These are phyloP conservation scores for Candida sp. DNA, from an alignment of 1,139 yeast genomes.

Conservation along the genomic window DNA sequence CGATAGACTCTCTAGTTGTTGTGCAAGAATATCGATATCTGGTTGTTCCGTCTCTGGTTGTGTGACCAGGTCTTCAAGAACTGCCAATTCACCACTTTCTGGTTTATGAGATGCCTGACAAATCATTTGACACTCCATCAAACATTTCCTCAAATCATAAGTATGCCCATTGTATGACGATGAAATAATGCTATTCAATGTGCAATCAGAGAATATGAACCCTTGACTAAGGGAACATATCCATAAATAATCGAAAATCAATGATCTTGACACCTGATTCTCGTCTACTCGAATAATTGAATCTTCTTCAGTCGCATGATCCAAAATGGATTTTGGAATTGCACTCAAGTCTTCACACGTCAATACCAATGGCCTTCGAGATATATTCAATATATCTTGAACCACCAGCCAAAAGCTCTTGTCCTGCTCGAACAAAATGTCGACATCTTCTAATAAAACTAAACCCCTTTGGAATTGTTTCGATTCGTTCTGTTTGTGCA, in stretches of 20 bases:
- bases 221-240: conserved; percentile 38
- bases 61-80: neutral
- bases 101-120: conserved; percentile 28
- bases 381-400: conserved; percentile 56
- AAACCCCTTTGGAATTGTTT: conserved; percentile 57
- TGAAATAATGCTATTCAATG: conserved; percentile 30
- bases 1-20: conserved; percentile 32
- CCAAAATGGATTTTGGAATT: conserved; percentile 53
- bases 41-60: neutral
- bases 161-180: conserved; percentile 16
- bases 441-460: conserved; percentile 83
- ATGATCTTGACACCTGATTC: conserved; percentile 16
- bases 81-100: neutral
- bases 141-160: conserved; percentile 53
- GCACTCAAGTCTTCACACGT: conserved; percentile 60
- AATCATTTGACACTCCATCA: conserved; percentile 55
- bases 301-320: conserved; percentile 40
- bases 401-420: conserved; percentile 78
- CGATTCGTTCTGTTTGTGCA: conserved; percentile 44
- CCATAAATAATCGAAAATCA: conserved; percentile 33
- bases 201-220: conserved; percentile 26
- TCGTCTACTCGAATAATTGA: conserved; percentile 28
- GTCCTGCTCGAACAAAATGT: conserved; percentile 76
- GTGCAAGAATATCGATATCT: conserved; percentile 9
- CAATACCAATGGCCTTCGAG: conserved; percentile 77